Conservation (phyloP, 495 filamentous ascomycete genomes). For the Xylaria acuta region DNA sequence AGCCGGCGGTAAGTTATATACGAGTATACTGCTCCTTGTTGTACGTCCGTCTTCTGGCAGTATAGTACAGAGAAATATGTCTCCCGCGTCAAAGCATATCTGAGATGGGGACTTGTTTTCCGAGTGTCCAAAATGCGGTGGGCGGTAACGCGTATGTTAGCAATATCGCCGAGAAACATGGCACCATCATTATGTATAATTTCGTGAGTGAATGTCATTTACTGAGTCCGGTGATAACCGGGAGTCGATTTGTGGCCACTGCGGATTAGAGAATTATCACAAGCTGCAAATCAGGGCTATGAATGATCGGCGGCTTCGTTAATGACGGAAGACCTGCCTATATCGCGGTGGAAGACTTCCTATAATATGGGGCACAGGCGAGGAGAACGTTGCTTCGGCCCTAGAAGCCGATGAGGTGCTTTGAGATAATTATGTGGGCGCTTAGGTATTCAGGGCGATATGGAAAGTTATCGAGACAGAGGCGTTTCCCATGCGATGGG, state of each 20-base stretch:
- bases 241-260: background rate
- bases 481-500: background rate
- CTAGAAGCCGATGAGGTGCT: slow-evolving; percentile 4
- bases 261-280: background rate
- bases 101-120: background rate
- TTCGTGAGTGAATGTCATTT: background rate
- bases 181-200: background rate
- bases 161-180: background rate
- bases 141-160: background rate
- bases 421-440: background rate
- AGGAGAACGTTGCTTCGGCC: slow-evolving; percentile 11
- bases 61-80: background rate
- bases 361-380: background rate
- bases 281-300: background rate
- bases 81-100: background rate
- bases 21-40: background rate
- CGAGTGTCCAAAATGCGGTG: background rate
- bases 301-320: background rate
- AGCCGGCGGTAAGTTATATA: background rate
- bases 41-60: background rate
- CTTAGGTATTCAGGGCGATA: background rate
- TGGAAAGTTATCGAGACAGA: background rate
- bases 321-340: background rate
- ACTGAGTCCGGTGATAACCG: background rate
- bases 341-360: background rate